phyloP scores from a whole-genome alignment of 2,329 filamentous ascomycete species.

The Lecanicillium sp. region DNA sequence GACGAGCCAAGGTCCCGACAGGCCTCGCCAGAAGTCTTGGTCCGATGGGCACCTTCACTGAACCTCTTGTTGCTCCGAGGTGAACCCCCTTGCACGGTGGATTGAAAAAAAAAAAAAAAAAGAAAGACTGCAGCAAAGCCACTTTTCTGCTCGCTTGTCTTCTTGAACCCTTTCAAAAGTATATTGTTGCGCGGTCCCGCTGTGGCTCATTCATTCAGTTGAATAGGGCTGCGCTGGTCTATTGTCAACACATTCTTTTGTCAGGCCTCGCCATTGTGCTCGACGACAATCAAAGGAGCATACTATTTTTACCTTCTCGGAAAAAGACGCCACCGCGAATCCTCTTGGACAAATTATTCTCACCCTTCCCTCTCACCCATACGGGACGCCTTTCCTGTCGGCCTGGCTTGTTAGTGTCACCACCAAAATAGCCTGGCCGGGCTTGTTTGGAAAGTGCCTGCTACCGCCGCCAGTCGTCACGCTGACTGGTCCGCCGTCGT shows the following conservation, averaged over 20 bases:
- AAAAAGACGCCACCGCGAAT: too few species aligned
- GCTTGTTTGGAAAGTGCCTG: conserved; percentile 8
- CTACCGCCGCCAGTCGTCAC: not conserved
- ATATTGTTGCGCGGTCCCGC: conserved; percentile 5
- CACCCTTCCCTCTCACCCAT: too few species aligned
- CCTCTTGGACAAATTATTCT: too few species aligned
- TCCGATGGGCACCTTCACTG: conserved; percentile 8
- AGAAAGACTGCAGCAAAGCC: not conserved
- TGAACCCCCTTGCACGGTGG: conserved; percentile 9
- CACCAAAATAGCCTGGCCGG: conserved; percentile 6
- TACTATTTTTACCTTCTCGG: too few species aligned
- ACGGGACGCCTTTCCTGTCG: too few species aligned
- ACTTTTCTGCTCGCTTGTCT: not conserved
- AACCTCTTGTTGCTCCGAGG: conserved; percentile 7
- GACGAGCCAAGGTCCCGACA: not conserved
- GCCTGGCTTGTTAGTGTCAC: not conserved
- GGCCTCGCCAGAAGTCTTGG: not conserved
- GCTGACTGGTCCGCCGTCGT: conserved; percentile 6
- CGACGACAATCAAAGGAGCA: conserved; percentile 6
- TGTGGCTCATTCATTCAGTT: conserved; percentile 9
- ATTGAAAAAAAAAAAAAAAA: not conserved
- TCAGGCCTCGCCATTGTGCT: not conserved
- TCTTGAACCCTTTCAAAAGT: not conserved
- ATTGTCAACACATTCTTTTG: conserved; percentile 5
- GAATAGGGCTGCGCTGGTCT: not conserved